Conservation (phyloP, 176 grass and related monocot genomes). For the Carex scoparia region DNA sequence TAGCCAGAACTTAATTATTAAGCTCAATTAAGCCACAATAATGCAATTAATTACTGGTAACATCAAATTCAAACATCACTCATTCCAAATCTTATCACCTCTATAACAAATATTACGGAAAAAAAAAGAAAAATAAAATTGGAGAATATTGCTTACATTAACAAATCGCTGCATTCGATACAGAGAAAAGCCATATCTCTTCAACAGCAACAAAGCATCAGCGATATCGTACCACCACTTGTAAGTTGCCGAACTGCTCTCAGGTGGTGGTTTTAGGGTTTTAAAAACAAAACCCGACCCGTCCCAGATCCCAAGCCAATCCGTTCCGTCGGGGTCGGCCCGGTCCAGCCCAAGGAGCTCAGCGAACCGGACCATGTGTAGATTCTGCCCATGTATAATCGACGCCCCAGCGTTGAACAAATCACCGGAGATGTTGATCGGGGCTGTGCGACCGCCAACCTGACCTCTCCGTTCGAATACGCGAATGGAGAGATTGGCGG, state of each 20-base stretch:
- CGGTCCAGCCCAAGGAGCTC: constrained; percentile 41
- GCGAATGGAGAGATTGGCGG: constrained; percentile 29
- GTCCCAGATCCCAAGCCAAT: constrained; percentile 83
- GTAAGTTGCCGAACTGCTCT: constrained; percentile 35
- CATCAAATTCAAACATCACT: background rate
- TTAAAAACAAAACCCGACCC: constrained; percentile 57
- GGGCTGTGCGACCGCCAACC: constrained; percentile 63
- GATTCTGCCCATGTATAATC: constrained; percentile 70
- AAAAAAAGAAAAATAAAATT: background rate
- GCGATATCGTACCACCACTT: constrained; percentile 44
- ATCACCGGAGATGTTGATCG: constrained; percentile 50
- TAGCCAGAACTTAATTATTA: background rate
- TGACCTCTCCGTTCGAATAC: constrained; percentile 54
- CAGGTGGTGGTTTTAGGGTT: constrained; percentile 47
- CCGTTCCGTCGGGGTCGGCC: constrained; percentile 16
- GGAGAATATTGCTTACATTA: constrained; percentile 18
- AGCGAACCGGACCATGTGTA: constrained; percentile 57
- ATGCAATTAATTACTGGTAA: background rate
- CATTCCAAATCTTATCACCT: background rate
- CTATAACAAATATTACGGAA: background rate
- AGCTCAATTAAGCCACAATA: background rate
- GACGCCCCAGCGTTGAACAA: constrained; percentile 71
- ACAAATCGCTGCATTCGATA: constrained; percentile 56
- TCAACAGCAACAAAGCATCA: constrained; percentile 46
- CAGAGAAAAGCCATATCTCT: constrained; percentile 70